Conservation (phyloP, 2,329 filamentous ascomycete genomes). For the Tolypocladium sp. region DNA sequence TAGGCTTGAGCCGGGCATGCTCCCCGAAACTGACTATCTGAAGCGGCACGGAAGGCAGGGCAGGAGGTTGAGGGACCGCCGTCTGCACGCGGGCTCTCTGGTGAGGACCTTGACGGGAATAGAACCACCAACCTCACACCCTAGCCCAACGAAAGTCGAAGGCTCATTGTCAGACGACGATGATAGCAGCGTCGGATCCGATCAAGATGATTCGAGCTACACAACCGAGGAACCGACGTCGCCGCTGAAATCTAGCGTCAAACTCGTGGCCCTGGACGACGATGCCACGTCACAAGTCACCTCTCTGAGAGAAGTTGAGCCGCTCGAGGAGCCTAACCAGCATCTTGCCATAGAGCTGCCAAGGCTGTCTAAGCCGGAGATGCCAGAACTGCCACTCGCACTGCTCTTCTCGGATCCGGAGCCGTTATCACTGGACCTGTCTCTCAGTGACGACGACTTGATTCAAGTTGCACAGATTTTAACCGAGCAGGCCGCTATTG, state of each 20-base stretch:
- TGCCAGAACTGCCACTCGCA: slow-evolving; percentile 39
- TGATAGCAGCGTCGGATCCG: slow-evolving; percentile 43
- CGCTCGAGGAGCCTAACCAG: slow-evolving; percentile 34
- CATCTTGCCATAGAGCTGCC: slow-evolving; percentile 40
- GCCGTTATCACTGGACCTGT: slow-evolving; percentile 35
- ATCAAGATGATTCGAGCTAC: slow-evolving; percentile 45
- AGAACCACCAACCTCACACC: slow-evolving; percentile 12
- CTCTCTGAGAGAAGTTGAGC: slow-evolving; percentile 40
- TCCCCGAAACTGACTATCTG: slow-evolving; percentile 39
- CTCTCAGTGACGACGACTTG: slow-evolving; percentile 47
- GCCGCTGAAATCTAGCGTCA: slow-evolving; percentile 38
- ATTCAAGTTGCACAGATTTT: slow-evolving; percentile 62
- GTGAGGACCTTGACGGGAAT: slow-evolving; percentile 16
- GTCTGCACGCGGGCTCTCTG: slow-evolving; percentile 12
- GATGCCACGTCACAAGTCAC: slow-evolving; percentile 43
- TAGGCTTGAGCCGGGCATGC: slow-evolving; percentile 20
- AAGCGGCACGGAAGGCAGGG: slow-evolving; percentile 35
- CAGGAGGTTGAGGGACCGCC: slow-evolving; percentile 20
- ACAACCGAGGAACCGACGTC: slow-evolving; percentile 40
- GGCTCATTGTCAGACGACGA: slow-evolving; percentile 32
- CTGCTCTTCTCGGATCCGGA: slow-evolving; percentile 52
- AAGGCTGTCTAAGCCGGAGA: slow-evolving; percentile 36
- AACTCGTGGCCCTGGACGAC: slow-evolving; percentile 35
- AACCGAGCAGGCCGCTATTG: slow-evolving; percentile 58
- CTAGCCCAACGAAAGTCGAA: slow-evolving; percentile 29